phyloP scores from a whole-genome alignment of 2,329 filamentous ascomycete genomes.

The Aureobasidium uvarum region DNA sequence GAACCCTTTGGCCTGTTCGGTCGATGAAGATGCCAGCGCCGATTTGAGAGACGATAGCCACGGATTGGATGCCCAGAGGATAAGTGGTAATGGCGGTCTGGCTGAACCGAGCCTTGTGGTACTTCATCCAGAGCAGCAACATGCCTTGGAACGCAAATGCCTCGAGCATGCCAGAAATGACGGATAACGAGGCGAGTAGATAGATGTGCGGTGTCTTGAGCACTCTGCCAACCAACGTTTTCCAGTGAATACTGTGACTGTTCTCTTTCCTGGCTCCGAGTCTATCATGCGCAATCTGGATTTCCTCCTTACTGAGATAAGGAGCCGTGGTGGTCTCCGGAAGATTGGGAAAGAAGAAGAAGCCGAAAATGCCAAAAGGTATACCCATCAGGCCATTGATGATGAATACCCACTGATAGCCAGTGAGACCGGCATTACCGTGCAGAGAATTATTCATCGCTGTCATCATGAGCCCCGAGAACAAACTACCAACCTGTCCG shows the following conservation, averaged over 20 bases:
- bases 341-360: constrained; percentile 54
- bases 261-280: not conserved
- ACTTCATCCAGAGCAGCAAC: constrained; percentile 38
- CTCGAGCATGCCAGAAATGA: constrained; percentile 40
- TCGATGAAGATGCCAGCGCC: constrained; percentile 43
- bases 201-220: constrained; percentile 35
- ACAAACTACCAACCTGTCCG: constrained; percentile 60
- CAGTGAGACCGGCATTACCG: constrained; percentile 51
- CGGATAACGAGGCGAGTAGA: constrained; percentile 43
- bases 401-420: constrained; percentile 59
- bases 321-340: constrained; percentile 39
- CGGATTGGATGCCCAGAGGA: constrained; percentile 56
- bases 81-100: constrained; percentile 55
- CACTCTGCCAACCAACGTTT: not conserved
- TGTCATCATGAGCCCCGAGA: constrained; percentile 61
- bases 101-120: constrained; percentile 36
- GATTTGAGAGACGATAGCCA: constrained; percentile 54
- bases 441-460: constrained; percentile 49
- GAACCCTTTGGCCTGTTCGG: constrained; percentile 34
- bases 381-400: constrained; percentile 58
- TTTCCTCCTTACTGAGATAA: constrained; percentile 17
- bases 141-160: constrained; percentile 36
- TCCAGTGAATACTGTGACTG: constrained; percentile 6
- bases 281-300: not conserved
- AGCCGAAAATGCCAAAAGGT: constrained; percentile 56